phyloP scores from a whole-genome alignment of 805 yeast species.

The Soucietia sequanensis region DNA sequence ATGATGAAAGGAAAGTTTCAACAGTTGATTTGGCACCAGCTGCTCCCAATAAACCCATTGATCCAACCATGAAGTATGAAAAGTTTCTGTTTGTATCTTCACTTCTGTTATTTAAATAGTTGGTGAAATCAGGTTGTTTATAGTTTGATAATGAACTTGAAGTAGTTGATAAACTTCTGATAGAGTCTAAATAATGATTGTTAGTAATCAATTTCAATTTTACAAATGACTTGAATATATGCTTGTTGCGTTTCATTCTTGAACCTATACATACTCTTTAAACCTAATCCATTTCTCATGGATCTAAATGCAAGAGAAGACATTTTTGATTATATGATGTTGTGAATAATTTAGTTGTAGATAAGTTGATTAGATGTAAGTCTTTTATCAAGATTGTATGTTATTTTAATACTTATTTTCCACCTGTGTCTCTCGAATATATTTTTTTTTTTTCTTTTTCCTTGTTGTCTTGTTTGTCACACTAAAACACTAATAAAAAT shows the following conservation, averaged over 20 bases:
- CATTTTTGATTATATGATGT: slow-evolving; percentile 13
- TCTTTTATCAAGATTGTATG: slow-evolving; percentile 1
- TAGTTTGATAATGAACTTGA: slow-evolving; percentile 67
- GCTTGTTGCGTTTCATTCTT: too few species aligned
- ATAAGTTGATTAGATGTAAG: slow-evolving; percentile 3
- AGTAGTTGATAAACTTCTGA: slow-evolving; percentile 53
- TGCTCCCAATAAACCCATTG: slow-evolving; percentile 85
- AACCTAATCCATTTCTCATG: slow-evolving; percentile 40
- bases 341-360: neutral
- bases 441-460: slow-evolving; percentile 1
- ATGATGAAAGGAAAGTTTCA: slow-evolving; percentile 84
- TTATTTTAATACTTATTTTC: too few species aligned
- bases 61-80: slow-evolving; percentile 97
- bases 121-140: slow-evolving; percentile 88
- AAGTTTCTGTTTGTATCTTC: slow-evolving; percentile 76
- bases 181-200: slow-evolving; percentile 22
- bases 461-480: too few species aligned
- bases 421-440: slow-evolving; percentile 1
- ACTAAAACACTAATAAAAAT: slow-evolving; percentile 12
- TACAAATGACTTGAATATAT: neutral
- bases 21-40: slow-evolving; percentile 97
- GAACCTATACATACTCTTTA: slow-evolving; percentile 41
- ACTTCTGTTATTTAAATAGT: slow-evolving; percentile 68
- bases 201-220: slow-evolving; percentile 12
- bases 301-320: slow-evolving; percentile 47